Evolutionary conservation across 2,329 filamentous ascomycete genomes (phyloP).

Genomic region (Colletotrichum spinosum): DNA sequence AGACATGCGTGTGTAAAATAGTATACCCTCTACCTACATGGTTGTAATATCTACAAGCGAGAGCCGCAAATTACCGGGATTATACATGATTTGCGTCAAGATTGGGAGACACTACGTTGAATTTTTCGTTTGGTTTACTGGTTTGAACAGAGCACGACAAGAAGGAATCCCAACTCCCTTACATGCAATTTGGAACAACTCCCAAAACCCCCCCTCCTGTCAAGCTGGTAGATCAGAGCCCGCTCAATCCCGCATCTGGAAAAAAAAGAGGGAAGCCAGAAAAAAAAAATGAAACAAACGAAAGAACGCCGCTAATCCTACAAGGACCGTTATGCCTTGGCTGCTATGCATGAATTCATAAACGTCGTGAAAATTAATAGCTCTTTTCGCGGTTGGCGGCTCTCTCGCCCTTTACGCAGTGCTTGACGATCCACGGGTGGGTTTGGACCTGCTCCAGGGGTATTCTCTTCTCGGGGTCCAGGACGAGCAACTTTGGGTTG

Average conservation of each 20-base stretch:
- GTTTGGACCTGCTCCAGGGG: slow-evolving; percentile 87
- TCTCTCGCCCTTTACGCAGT: slow-evolving; percentile 78
- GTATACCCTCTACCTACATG: slow-evolving; percentile 13
- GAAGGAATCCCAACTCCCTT: slow-evolving; percentile 37
- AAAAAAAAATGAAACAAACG: slow-evolving; percentile 8
- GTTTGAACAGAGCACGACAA: slow-evolving; percentile 22
- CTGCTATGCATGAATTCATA: slow-evolving; percentile 39
- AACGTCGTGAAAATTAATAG: slow-evolving; percentile 40
- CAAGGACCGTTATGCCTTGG: slow-evolving; percentile 37
- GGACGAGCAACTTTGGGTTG: slow-evolving; percentile 78
- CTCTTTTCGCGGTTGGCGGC: slow-evolving; percentile 62
- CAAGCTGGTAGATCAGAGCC: slow-evolving; percentile 37
- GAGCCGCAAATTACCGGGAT: slow-evolving; percentile 4
- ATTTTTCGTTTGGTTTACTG: slow-evolving; percentile 24
- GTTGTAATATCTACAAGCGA: slow-evolving; percentile 23
- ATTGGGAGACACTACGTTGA: slow-evolving; percentile 14
- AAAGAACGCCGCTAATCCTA: slow-evolving; percentile 39
- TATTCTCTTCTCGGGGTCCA: slow-evolving; percentile 94
- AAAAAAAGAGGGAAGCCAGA: background rate
- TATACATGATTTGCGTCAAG: slow-evolving; percentile 21
- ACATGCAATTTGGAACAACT: slow-evolving; percentile 43
- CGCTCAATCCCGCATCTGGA: slow-evolving; percentile 28
- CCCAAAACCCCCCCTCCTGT: slow-evolving; percentile 18
- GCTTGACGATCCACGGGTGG: slow-evolving; percentile 97
- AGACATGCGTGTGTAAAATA: slow-evolving; percentile 41